A percentile compares a stretch with the other conserved stretches of the same genome.
phyloP scores from a whole-genome alignment of 108 stramenopile species.

The Seminavis robusta region DNA sequence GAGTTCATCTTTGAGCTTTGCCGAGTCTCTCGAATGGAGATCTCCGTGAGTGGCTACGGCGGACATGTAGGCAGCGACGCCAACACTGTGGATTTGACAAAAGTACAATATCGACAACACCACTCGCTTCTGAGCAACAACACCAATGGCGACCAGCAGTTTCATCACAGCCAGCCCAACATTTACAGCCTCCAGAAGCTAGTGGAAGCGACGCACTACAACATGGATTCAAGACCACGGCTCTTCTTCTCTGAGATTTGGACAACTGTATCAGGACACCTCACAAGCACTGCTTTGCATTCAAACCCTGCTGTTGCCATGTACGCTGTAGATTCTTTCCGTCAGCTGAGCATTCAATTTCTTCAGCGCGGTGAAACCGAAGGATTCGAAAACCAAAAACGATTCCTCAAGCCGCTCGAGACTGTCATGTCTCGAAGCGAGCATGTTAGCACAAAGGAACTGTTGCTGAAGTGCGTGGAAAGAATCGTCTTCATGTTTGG shows the following conservation, averaged over 20 bases:
- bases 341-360: conserved; percentile 96
- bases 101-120: conserved; percentile 69
- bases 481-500: conserved; percentile 82
- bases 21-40: conserved; percentile 89
- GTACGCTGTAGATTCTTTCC: conserved; percentile 97
- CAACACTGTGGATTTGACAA: conserved; percentile 65
- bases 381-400: conserved; percentile 94
- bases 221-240: conserved; percentile 93
- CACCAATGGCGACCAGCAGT: conserved; percentile 21
- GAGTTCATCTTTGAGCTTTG: conserved; percentile 91
- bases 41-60: conserved; percentile 57
- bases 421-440: conserved; percentile 74
- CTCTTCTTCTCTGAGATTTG: conserved; percentile 95
- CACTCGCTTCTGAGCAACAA: conserved; percentile 45
- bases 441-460: conserved; percentile 80
- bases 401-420: conserved; percentile 94
- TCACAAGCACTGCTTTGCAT: conserved; percentile 90
- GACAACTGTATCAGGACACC: conserved; percentile 86
- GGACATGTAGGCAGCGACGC: conserved; percentile 70
- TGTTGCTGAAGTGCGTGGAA: conserved; percentile 90
- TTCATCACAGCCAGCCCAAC: conserved; percentile 77
- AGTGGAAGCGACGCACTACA: conserved; percentile 97
- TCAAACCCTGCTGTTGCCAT: conserved; percentile 91
- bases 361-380: conserved; percentile 90
- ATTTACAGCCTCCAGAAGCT: conserved; percentile 96